A percentile compares a stretch with the other conserved stretches of the same genome.
Evolutionary conservation across 495 filamentous ascomycete species (phyloP).

Genomic region (Cercophora samala): DNA sequence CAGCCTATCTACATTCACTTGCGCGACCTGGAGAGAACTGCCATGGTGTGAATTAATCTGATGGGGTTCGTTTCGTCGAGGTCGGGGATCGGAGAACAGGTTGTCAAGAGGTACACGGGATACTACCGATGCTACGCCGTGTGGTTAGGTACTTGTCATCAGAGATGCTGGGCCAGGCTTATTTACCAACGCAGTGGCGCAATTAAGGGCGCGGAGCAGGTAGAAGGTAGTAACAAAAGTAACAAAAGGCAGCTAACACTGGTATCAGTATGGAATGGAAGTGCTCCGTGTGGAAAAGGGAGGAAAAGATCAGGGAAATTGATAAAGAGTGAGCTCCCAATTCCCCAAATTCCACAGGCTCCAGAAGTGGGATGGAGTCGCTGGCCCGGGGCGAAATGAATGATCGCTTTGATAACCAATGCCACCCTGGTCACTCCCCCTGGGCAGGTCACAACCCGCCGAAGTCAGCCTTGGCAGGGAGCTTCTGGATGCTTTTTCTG

Average conservation of each 20-base stretch:
- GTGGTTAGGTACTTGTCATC: background rate
- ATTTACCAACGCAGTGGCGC: constrained; percentile 8
- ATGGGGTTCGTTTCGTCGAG: background rate
- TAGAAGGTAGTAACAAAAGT: background rate
- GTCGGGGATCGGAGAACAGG: background rate
- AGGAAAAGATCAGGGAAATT: background rate
- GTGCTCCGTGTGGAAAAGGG: background rate
- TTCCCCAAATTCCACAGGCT: constrained; percentile 1
- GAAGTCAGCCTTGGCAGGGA: constrained; percentile 6
- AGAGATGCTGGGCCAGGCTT: background rate
- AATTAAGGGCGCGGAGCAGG: background rate
- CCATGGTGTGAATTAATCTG: constrained; percentile 22
- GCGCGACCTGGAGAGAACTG: constrained; percentile 22
- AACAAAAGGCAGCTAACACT: background rate
- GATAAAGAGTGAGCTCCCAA: constrained; percentile 7
- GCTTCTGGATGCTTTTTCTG: constrained; percentile 9
- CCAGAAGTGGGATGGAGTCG: constrained; percentile 3
- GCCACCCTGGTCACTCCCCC: constrained; percentile 8
- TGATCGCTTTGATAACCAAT: background rate
- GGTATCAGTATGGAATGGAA: background rate
- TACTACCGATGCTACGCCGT: constrained; percentile 3
- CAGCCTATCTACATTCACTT: constrained; percentile 16
- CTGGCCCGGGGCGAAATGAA: constrained; percentile 10
- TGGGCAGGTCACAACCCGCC: constrained; percentile 3
- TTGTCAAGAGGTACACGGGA: background rate